Percentiles rank a stretch among this genome's conserved stretches.
Conservation (phyloP, 345 rosid species). For the Leavenworthia alabamica region DNA sequence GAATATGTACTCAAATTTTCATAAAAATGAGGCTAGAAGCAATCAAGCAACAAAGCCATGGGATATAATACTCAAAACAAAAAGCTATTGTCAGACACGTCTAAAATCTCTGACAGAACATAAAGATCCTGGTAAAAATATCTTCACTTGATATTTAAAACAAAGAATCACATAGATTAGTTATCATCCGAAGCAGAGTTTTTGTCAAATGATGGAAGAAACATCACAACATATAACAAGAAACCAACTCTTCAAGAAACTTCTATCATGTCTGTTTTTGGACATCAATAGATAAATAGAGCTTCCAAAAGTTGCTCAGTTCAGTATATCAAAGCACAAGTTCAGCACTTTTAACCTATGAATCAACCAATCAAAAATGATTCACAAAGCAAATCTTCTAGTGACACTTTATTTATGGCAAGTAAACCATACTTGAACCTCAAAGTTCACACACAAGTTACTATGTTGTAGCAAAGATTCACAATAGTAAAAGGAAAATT, state of each 20-base stretch:
- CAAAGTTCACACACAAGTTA: slow-evolving; percentile 5
- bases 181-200: background rate
- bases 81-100: background rate
- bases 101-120: background rate
- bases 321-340: slow-evolving; percentile 9
- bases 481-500: background rate
- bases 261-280: background rate
- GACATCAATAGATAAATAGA: background rate
- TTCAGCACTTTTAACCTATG: slow-evolving; percentile 9
- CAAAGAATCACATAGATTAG: background rate
- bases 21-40: background rate
- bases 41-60: background rate
- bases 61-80: background rate
- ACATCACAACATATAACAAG: background rate
- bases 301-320: background rate
- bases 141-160: background rate
- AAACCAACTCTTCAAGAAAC: slow-evolving; percentile 4
- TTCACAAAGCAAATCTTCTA: slow-evolving; percentile 10
- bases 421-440: background rate
- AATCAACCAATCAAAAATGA: background rate
- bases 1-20: background rate
- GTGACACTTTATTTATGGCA: slow-evolving; percentile 6
- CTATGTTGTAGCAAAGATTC: background rate
- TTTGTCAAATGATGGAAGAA: background rate
- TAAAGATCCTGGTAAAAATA: background rate